Base-by-base conservation (phyloP, 1,284 basidiomycete species). In the Leccinum fallax region DNA sequence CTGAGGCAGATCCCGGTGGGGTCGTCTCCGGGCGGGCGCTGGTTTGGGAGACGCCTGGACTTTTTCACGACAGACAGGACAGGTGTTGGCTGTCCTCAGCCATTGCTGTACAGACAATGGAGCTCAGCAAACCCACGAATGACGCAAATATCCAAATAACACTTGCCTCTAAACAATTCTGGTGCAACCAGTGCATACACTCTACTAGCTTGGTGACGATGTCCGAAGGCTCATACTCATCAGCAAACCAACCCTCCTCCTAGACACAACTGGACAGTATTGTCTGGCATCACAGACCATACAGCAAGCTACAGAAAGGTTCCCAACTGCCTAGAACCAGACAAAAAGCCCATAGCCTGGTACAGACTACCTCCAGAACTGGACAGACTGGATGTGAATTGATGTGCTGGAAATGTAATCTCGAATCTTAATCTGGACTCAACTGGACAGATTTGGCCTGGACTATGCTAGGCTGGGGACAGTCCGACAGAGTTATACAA, bases 151-250 rank as follows among this genome's bases (percentile, higher is more conserved):
- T 11, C 19, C 2, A 9, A 10, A 34, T 10, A 10, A 24, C 1
- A 60, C 82, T n/a, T 60, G 89, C 89, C 78, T 87, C 80, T 19
- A 92, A 74, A 76, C 90, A 92, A 26, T 79, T 80, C 69, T 85
- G 85, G 71, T 92, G 90, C 64, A 92, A 76, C 90, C 90, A 92
- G 71, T 92, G 90, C 2, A 83, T 75, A 65, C 90, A 92, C 55
- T 85, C 84, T n/a, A 81, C 76, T 2, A 90, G 78, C 65, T 86
- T 89, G 53, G 86, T 78, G 13, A 90, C 80, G 1, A 77, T 66
- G 67, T 91, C 90, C 21, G 72, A 71, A 4, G 81, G 76, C 57
- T 79, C 74, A 65, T 92, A 92, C 90, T 77, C 21, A 30, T 40
- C 38, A 40, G 40, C 40, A 43, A 43, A 43, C 40, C 40, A 40